Base-by-base conservation (phyloP, 2,329 filamentous ascomycete genomes). In the Cladosporium phlei region DNA sequence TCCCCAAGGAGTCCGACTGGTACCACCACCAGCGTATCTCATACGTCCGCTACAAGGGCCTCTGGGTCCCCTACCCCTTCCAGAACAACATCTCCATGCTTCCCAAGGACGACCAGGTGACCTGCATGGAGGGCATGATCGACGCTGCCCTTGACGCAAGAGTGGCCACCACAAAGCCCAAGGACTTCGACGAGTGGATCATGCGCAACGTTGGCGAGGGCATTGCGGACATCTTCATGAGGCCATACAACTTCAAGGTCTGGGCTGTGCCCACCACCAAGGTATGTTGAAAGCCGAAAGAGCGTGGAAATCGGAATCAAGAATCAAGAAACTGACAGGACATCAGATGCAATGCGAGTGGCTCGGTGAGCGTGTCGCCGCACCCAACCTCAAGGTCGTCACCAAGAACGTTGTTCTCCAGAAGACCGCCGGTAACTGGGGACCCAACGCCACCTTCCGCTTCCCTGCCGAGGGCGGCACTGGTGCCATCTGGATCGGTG, bases 31-130 rank as follows among this genome's bases (percentile, higher is more conserved):
- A 98, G 78, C 90, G 93, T 67, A 93, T 98, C 73, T 98, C 93
- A 54, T 98, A 98, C 69, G 91, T 98, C 60, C 90, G 93, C 66
- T 96, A 89, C 85, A 91, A 95, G 82, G 78, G 79, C 58, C 79
- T 88, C 65, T 98, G 93, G 93, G 93, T 98, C 49, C 91, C 93
- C 45, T 98, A 98, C 74, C 93, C 93, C 55, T 96, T 98, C 84
- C 93, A 98, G 77, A 98, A 97, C 82, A 98, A 98, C 78, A 91
- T 98, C 67, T 95, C 93, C 63, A 91, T 96, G 83, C 75, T 98
- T 65, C 86, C 88, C 69, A 95, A 96, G 78, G 88, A 96, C 58
- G 93, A 98, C 64, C 90, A 98, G 75, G 89, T 96, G 57, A 84
- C 80, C 66, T 94, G 88, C 69, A 85, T 98, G 62, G 88, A 97